Evolutionary conservation across 2,329 filamentous ascomycete genomes (phyloP).

Genomic region (Talaromyces sp.): DNA sequence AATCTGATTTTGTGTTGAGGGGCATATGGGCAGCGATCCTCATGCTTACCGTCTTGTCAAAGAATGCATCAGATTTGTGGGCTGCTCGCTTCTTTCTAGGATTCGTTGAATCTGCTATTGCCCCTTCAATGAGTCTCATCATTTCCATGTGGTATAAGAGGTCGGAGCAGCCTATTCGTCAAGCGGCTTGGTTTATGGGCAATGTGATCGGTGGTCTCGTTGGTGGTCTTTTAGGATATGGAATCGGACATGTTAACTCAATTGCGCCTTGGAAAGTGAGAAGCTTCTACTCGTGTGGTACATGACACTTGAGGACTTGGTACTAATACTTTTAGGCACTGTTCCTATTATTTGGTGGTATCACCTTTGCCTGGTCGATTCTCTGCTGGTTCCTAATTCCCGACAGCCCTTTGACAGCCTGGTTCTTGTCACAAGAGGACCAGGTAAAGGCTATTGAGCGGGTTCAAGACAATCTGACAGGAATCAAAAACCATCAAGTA

Average conservation of each 20-base stretch:
- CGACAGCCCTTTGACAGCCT: not conserved
- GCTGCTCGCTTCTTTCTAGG: slow-evolving; percentile 18
- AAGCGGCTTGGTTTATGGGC: slow-evolving; percentile 57
- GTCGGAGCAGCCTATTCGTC: slow-evolving; percentile 55
- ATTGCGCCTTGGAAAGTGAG: not conserved
- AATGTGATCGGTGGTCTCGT: not conserved
- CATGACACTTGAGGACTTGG: no score
- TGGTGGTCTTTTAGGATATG: not conserved
- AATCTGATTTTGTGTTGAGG: not conserved
- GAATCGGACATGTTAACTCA: not conserved
- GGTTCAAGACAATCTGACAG: not conserved
- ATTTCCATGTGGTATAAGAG: slow-evolving; percentile 31
- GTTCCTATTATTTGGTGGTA: not conserved
- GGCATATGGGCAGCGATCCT: not conserved
- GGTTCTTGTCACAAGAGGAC: not conserved
- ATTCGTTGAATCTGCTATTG: slow-evolving; percentile 18
- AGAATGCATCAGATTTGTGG: not conserved
- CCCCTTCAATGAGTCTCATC: slow-evolving; percentile 27
- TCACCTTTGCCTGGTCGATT: not conserved
- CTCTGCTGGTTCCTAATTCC: not conserved
- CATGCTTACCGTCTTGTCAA: not conserved
- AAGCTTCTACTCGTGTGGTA: no score
- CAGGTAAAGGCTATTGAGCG: not conserved
- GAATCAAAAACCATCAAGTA: not conserved
- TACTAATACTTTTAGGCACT: no score